Percentiles rank a stretch among this genome's conserved stretches.
These are phyloP conservation scores for Boletus semigastroideus DNA, from an alignment of 1,284 basidiomycete species.

Conservation along the genomic window DNA sequence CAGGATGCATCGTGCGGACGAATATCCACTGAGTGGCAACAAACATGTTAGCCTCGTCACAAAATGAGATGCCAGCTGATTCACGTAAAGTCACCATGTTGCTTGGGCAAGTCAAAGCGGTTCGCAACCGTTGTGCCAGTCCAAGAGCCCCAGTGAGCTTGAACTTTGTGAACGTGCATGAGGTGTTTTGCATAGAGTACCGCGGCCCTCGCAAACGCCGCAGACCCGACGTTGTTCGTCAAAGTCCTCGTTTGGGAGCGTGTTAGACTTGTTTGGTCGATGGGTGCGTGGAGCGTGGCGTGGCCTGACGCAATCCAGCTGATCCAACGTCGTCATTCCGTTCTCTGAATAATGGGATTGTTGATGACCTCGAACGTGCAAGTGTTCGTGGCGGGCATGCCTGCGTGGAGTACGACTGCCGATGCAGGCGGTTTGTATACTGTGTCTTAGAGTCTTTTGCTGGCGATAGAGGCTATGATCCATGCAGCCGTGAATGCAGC, in stretches of 20 bases:
- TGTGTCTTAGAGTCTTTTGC: conserved; percentile 14
- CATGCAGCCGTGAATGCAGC: too few species aligned
- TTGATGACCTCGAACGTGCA: conserved; percentile 60
- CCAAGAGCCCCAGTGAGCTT: too few species aligned
- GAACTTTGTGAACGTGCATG: too few species aligned
- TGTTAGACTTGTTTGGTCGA: conserved; percentile 91
- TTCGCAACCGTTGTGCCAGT: too few species aligned
- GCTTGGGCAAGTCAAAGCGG: not conserved
- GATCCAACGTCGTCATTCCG: conserved; percentile 1
- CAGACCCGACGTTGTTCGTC: too few species aligned
- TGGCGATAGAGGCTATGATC: too few species aligned
- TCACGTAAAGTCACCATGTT: not conserved
- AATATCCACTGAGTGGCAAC: not conserved
- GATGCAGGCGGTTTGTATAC: conserved; percentile 19
- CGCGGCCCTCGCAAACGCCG: too few species aligned
- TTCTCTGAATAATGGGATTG: conserved; percentile 55
- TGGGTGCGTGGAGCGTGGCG: conserved; percentile 57
- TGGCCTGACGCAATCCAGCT: not conserved
- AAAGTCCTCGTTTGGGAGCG: too few species aligned
- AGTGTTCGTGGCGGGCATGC: conserved; percentile 48
- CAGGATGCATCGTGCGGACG: not conserved
- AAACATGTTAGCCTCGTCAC: not conserved
- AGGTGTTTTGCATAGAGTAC: too few species aligned
- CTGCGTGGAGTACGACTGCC: conserved; percentile 28
- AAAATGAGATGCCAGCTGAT: not conserved